Percentiles rank a stretch among this genome's conserved stretches.
These are phyloP conservation scores for Castanea mollissima DNA, from an alignment of 306 rosid species.

Conservation along the genomic window DNA sequence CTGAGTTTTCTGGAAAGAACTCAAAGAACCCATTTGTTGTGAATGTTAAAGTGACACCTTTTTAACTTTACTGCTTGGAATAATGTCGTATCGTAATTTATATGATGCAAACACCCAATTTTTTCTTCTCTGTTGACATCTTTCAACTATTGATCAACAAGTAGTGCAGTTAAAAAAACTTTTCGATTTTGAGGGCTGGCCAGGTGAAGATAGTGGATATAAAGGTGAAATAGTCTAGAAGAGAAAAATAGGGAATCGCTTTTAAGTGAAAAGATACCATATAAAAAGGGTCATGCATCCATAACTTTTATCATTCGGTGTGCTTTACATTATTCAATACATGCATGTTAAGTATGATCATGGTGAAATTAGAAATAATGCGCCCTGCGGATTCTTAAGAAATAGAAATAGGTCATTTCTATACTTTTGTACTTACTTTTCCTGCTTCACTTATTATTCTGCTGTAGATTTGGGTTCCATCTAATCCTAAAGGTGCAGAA, in stretches of 20 bases:
- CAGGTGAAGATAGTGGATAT: constrained; percentile 12
- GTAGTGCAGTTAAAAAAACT: neutral
- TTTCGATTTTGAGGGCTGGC: neutral
- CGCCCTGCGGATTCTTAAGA: neutral
- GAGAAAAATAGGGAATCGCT: neutral
- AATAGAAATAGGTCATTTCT: neutral
- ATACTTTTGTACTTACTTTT: neutral
- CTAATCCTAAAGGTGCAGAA: constrained; percentile 98
- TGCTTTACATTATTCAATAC: neutral
- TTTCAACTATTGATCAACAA: constrained; percentile 7
- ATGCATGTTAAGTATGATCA: neutral
- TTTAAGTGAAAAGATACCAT: neutral
- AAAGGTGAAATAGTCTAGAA: constrained; percentile 15
- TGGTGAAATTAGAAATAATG: neutral
- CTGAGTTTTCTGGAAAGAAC: neutral
- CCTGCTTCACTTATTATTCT: constrained; percentile 20
- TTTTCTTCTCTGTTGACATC: neutral
- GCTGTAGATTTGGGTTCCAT: constrained; percentile 88
- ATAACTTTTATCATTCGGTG: neutral
- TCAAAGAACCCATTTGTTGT: neutral
- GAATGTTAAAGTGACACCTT: neutral
- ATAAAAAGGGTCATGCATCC: neutral
- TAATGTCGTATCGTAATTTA: neutral
- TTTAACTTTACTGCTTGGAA: neutral
- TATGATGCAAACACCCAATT: neutral